A percentile compares a stretch with the other conserved stretches of the same genome.
Evolutionary conservation across 371 early-diverging fungal genomes (phyloP).

Genomic region (Mucor racemosus): DNA sequence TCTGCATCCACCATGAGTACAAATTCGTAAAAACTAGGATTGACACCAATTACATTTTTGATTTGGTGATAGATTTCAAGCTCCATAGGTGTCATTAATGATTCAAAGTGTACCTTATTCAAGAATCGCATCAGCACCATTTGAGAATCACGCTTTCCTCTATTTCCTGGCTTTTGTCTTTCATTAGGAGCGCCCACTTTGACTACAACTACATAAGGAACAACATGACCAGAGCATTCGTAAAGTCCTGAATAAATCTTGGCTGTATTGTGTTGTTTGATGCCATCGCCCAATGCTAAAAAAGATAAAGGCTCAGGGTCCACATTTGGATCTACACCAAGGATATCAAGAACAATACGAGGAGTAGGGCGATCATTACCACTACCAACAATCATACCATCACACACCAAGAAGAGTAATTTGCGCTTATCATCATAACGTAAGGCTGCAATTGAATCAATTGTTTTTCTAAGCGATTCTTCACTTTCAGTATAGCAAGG

Average conservation of each 20-base stretch:
- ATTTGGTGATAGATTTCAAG: conserved; percentile 90
- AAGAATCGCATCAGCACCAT: conserved; percentile 83
- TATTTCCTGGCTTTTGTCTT: conserved; percentile 77
- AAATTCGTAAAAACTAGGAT: conserved; percentile 83
- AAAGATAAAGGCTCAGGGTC: conserved; percentile 88
- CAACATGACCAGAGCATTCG: conserved; percentile 78
- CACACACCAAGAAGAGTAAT: conserved; percentile 86
- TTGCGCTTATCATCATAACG: conserved; percentile 93
- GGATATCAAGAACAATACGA: conserved; percentile 90
- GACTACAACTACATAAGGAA: conserved; percentile 85
- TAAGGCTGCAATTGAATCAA: conserved; percentile 88
- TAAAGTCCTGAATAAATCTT: conserved; percentile 92
- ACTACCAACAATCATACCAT: conserved; percentile 89
- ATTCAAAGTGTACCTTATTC: conserved; percentile 73
- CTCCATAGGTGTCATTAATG: conserved; percentile 83
- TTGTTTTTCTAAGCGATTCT: conserved; percentile 89
- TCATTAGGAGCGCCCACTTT: conserved; percentile 82
- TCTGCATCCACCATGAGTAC: conserved; percentile 96
- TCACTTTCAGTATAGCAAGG: conserved; percentile 99
- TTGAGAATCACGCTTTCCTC: conserved; percentile 88
- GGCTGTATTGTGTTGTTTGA: conserved; percentile 88
- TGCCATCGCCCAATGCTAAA: conserved; percentile 85
- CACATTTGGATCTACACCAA: conserved; percentile 81
- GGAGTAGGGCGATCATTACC: conserved; percentile 97
- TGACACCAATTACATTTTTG: conserved; percentile 88